A percentile compares a stretch with the other conserved stretches of the same genome.
Conservation (phyloP, 495 filamentous ascomycete species). For the Penicillium canariense region DNA sequence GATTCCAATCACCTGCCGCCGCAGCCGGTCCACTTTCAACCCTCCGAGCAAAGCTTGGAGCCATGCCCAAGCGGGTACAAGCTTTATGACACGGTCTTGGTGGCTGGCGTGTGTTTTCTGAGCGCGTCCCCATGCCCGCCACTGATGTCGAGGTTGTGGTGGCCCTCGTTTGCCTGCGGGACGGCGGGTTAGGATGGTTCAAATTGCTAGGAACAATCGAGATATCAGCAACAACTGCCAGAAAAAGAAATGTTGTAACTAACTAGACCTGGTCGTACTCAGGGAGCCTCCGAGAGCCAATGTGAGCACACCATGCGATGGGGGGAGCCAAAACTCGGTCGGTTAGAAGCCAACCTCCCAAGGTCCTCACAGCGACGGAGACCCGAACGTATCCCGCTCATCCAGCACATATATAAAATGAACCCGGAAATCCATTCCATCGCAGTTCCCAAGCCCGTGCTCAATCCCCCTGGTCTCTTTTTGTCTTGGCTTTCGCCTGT, state of each 20-base stretch:
- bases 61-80: neutral
- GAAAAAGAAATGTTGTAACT: neutral
- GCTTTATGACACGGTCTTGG: neutral
- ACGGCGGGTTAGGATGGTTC: too few species aligned
- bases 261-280: neutral
- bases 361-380: slow-evolving; percentile 25
- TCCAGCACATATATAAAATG: slow-evolving; percentile 21
- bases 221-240: too few species aligned
- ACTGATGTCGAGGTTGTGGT: too few species aligned
- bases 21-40: slow-evolving; percentile 5
- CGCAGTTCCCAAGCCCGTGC: neutral
- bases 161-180: too few species aligned
- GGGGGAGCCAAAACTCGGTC: slow-evolving; percentile 16
- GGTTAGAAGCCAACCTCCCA: slow-evolving; percentile 13
- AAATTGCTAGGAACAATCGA: too few species aligned
- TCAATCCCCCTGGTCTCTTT: neutral
- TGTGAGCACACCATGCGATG: slow-evolving; percentile 2
- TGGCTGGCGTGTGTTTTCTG: neutral
- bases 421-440: slow-evolving; percentile 3
- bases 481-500: neutral
- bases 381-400: slow-evolving; percentile 9
- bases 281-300: neutral
- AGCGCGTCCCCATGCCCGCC: too few species aligned
- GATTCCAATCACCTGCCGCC: slow-evolving; percentile 17
- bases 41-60: slow-evolving; percentile 3